Evolutionary conservation across 352 stramenopile genomes (phyloP).

Genomic region (Phytophthora citrophthora): DNA sequence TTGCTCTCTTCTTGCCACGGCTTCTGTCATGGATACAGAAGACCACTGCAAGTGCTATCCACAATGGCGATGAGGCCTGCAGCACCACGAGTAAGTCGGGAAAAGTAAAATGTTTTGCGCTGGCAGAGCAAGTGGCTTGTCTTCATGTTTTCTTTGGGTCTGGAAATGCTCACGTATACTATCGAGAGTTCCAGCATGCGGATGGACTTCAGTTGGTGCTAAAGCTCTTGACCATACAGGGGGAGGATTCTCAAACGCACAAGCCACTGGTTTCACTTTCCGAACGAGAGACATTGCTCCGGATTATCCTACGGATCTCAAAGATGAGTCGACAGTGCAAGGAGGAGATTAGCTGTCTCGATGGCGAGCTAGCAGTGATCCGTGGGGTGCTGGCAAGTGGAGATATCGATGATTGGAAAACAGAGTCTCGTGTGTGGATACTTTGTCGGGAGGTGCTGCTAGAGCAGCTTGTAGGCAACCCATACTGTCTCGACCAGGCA

Average conservation of each 20-base stretch:
- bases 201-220: slow-evolving; percentile 58
- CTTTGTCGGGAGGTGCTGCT: slow-evolving; percentile 55
- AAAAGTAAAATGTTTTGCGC: slow-evolving; percentile 29
- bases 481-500: slow-evolving; percentile 27
- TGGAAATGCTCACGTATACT: slow-evolving; percentile 43
- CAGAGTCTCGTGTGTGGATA: slow-evolving; percentile 22
- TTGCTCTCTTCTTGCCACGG: slow-evolving; percentile 65
- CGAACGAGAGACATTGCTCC: slow-evolving; percentile 42
- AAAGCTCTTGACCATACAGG: slow-evolving; percentile 38
- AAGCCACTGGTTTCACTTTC: slow-evolving; percentile 22
- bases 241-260: slow-evolving; percentile 5
- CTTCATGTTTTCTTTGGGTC: slow-evolving; percentile 59
- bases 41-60: slow-evolving; percentile 19
- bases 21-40: slow-evolving; percentile 78
- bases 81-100: background rate
- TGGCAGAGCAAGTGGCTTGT: slow-evolving; percentile 57
- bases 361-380: slow-evolving; percentile 56
- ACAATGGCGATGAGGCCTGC: slow-evolving; percentile 11
- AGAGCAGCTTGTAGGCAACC: slow-evolving; percentile 67
- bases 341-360: slow-evolving; percentile 50
- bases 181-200: slow-evolving; percentile 60
- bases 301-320: slow-evolving; percentile 48
- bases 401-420: slow-evolving; percentile 19
- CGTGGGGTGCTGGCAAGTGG: slow-evolving; percentile 40
- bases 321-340: slow-evolving; percentile 50